Percentiles rank a stretch among this genome's conserved stretches.
Conservation (phyloP, 2,329 filamentous ascomycete species). For the Pyrenophora tritici-repentis region DNA sequence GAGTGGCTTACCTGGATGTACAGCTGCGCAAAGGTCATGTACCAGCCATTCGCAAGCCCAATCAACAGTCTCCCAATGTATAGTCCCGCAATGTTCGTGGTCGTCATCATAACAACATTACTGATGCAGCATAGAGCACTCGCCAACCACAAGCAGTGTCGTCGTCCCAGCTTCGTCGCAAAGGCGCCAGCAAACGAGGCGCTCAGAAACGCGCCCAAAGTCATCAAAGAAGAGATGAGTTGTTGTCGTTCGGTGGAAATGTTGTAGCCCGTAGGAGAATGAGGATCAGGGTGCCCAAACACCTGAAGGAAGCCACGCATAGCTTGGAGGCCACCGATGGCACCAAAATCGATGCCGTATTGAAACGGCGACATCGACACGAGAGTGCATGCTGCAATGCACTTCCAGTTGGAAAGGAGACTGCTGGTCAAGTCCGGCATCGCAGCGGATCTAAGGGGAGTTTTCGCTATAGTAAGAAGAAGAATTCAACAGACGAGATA, state of each 20-base stretch:
- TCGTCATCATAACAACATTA: constrained; percentile 60
- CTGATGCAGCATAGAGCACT: constrained; percentile 56
- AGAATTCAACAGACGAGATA: background rate
- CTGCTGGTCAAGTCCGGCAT: constrained; percentile 33
- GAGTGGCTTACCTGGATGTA: constrained; percentile 52
- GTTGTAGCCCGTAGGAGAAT: constrained; percentile 51
- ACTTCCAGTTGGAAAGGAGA: constrained; percentile 53
- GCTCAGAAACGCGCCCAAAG: constrained; percentile 51
- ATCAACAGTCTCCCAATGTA: constrained; percentile 62
- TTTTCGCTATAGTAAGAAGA: background rate
- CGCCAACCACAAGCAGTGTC: constrained; percentile 54
- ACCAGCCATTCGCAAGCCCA: constrained; percentile 57
- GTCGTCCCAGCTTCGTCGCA: constrained; percentile 48
- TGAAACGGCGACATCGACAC: constrained; percentile 58
- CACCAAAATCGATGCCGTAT: constrained; percentile 58
- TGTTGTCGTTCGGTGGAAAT: constrained; percentile 50
- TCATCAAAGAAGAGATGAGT: constrained; percentile 54
- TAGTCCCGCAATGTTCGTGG: constrained; percentile 57
- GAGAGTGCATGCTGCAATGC: constrained; percentile 55
- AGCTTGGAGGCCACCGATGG: constrained; percentile 58
- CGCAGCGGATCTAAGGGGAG: constrained; percentile 5
- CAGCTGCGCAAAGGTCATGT: constrained; percentile 61
- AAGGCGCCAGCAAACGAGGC: constrained; percentile 47
- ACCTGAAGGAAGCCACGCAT: constrained; percentile 56
- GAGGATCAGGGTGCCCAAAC: constrained; percentile 39